Conservation (phyloP, 2,329 filamentous ascomycete genomes). For the Diplodia sapinea region DNA sequence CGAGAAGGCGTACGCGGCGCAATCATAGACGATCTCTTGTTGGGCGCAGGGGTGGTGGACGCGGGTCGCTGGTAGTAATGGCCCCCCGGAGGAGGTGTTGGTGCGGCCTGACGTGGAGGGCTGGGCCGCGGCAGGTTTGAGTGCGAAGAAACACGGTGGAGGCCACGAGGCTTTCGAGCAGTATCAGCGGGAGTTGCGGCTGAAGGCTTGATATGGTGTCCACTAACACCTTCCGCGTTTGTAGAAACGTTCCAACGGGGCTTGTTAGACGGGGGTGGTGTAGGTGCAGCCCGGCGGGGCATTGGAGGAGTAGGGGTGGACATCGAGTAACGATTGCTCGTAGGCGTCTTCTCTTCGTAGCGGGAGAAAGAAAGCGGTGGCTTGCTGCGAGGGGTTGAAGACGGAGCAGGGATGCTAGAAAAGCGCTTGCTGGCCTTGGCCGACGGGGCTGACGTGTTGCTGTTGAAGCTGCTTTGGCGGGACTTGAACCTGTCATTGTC, state of each 20-base stretch:
- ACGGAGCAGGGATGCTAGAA: conserved; percentile 53
- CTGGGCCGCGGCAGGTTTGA: conserved; percentile 39
- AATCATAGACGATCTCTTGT: conserved; percentile 7
- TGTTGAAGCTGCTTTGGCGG: conserved; percentile 54
- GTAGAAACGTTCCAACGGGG: conserved; percentile 49
- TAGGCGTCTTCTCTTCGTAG: conserved; percentile 37
- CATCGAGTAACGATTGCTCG: conserved; percentile 21
- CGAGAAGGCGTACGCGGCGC: conserved; percentile 27
- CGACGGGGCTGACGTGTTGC: conserved; percentile 49
- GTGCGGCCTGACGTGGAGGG: conserved; percentile 40
- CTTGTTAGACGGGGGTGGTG: conserved; percentile 36
- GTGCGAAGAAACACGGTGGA: conserved; percentile 42
- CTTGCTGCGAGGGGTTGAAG: conserved; percentile 35
- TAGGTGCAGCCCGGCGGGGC: conserved; percentile 7
- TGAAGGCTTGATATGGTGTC: conserved; percentile 48
- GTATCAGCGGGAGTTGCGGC: conserved; percentile 43
- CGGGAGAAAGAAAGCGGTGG: conserved; percentile 36
- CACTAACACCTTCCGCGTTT: conserved; percentile 47
- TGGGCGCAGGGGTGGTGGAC: conserved; percentile 41
- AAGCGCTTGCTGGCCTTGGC: conserved; percentile 53
- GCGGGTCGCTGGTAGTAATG: conserved; percentile 35
- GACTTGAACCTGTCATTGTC: conserved; percentile 57
- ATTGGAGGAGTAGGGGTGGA: conserved; percentile 20
- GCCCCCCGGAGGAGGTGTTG: conserved; percentile 38
- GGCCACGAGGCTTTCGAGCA: conserved; percentile 34